A percentile compares a stretch with the other conserved stretches of the same genome.
phyloP scores from a whole-genome alignment of 768 basidiomycete species.

The Trametes coccinea region DNA sequence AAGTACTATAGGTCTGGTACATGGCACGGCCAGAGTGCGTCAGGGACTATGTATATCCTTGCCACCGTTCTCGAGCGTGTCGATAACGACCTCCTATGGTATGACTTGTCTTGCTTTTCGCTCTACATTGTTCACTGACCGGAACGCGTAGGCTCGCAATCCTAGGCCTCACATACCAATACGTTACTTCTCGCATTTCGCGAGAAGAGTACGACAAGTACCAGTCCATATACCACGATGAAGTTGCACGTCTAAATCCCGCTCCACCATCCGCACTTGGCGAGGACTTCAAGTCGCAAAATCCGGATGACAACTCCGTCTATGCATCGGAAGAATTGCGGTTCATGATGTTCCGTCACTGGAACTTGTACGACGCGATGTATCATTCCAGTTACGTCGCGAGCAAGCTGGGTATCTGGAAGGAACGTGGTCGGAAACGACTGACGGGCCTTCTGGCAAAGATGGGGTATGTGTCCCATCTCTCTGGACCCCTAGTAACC shows the following conservation, averaged over 20 bases:
- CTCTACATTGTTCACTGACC: conserved; percentile 2
- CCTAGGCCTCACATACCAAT: conserved; percentile 91
- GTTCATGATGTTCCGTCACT: conserved; percentile 94
- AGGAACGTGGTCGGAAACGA: conserved; percentile 86
- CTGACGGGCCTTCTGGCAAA: conserved; percentile 92
- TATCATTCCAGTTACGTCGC: conserved; percentile 96
- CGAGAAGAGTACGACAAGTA: conserved; percentile 82
- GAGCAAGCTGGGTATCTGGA: conserved; percentile 94
- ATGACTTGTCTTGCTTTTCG: not conserved
- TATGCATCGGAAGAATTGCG: conserved; percentile 86
- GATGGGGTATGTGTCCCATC: conserved; percentile 76
- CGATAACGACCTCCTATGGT: conserved; percentile 95
- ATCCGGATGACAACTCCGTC: conserved; percentile 84
- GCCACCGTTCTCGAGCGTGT: conserved; percentile 89
- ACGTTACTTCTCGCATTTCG: conserved; percentile 84
- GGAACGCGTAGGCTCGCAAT: conserved; percentile 73
- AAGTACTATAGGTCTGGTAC: conserved; percentile 87
- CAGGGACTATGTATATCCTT: conserved; percentile 85
- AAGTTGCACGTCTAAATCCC: conserved; percentile 89
- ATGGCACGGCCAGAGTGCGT: conserved; percentile 86
- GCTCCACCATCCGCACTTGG: conserved; percentile 44
- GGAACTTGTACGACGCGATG: conserved; percentile 99
- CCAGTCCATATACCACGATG: conserved; percentile 81
- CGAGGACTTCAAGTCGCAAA: conserved; percentile 51
- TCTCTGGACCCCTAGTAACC: not conserved